Base-by-base conservation (phyloP, 176 grass and related monocot genomes). In the Typha latifolia region DNA sequence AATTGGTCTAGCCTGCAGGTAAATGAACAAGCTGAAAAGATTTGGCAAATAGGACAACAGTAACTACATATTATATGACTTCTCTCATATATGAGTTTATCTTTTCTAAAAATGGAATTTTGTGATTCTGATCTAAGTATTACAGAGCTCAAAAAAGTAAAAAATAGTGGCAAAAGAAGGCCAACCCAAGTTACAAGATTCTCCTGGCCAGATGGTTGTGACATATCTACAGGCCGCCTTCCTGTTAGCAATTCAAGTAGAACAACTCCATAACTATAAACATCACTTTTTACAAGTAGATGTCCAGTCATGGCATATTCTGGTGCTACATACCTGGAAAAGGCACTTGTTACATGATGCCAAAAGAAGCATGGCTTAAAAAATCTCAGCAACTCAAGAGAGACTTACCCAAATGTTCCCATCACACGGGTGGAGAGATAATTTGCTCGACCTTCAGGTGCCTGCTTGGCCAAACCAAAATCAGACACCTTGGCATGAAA, bases 241-340 rank as follows among this genome's bases (percentile, higher is more conserved):
- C 95, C 95, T 23, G 86, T 94, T 64, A 99, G 77, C 61, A 99
- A 81, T 68, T 99, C 95, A 57, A 99, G 86, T 76, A 99, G 77
- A 85, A 99, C 95, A 66, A 99, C 95, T 67, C 95, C 95, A 63
- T 94, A 99, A 78, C 95, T 99, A 78, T 99, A 99, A 61, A 99
- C 95, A 79, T 99, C 95, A 66, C 95, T 99, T 80, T 99, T 99
- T 78, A 99, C 89, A 68, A 94, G 77, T 61, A 99, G 81, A 81
- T 99, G 95, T 66, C 95, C 95, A 19, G 95, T 99, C 95, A 99
- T 99, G 12, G 95, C 95, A 87, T 99, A 99, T 62, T 99, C 95
- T 23, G 95, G 95, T 52, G 95, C 95, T 59, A 99, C 95, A 20
- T 99, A 99, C 73, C 95, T 99, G 77, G 48, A 73, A 82, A 80